These are phyloP conservation scores for Furcasterigmium sp. DNA, from an alignment of 2,329 filamentous ascomycete genomes.

Conservation along the genomic window DNA sequence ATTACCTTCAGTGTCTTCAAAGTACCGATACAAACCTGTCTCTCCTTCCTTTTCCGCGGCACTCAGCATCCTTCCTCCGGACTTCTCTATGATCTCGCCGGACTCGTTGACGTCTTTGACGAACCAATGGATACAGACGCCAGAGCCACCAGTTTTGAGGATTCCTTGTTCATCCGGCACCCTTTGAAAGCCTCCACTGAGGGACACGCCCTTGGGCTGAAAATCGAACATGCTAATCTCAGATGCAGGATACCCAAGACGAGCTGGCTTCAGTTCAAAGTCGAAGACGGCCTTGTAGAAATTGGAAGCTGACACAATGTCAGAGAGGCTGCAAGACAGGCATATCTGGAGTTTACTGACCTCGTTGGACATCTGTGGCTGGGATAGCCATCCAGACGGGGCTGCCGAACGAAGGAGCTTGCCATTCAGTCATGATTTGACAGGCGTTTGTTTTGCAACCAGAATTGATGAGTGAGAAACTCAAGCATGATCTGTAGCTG, in stretches of 20 bases:
- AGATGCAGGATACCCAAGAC: conserved; percentile 9
- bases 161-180: conserved; percentile 17
- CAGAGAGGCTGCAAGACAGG: background rate
- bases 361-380: conserved; percentile 19
- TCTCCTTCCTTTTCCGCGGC: conserved; percentile 19
- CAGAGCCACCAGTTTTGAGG: conserved; percentile 19
- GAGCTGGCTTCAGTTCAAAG: conserved; percentile 14
- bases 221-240: conserved; percentile 21
- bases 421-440: conserved; percentile 18
- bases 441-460: too few species aligned
- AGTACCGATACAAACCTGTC: conserved; percentile 20
- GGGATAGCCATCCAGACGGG: conserved; percentile 22
- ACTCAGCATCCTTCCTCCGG: conserved; percentile 22
- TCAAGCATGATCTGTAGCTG: too few species aligned
- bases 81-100: conserved; percentile 16
- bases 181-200: conserved; percentile 21
- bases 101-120: conserved; percentile 22
- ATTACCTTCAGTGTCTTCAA: conserved; percentile 24
- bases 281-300: conserved; percentile 23
- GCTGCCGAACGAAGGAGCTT: conserved; percentile 19
- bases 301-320: conserved; percentile 14
- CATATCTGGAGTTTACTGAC: conserved; percentile 8
- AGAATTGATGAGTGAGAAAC: too few species aligned
- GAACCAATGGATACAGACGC: conserved; percentile 21
- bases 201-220: conserved; percentile 17